phyloP scores from a whole-genome alignment of 2,329 filamentous ascomycete species.

The Paramyrothecium roridum region DNA sequence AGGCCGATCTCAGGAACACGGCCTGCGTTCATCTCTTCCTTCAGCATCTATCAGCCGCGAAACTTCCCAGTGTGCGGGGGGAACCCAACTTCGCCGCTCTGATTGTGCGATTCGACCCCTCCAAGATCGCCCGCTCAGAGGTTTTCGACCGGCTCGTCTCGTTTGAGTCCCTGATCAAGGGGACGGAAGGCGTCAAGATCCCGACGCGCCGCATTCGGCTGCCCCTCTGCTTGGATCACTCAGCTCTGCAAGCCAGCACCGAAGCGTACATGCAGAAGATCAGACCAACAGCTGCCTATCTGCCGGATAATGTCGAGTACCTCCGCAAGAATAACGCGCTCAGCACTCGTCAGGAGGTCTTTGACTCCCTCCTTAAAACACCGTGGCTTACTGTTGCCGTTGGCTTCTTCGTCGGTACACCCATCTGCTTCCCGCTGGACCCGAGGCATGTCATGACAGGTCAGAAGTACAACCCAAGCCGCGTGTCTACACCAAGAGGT shows the following conservation, averaged over 20 bases:
- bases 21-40: no score
- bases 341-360: no score
- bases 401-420: slow-evolving; percentile 34
- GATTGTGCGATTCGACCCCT: no score
- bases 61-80: no score
- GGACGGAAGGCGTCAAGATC: slow-evolving; percentile 12
- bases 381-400: no score
- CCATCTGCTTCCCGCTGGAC: slow-evolving; percentile 30
- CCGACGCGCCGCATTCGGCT: slow-evolving; percentile 27
- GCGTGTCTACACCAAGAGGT: slow-evolving; percentile 30
- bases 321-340: slow-evolving; percentile 31
- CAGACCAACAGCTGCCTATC: slow-evolving; percentile 58
- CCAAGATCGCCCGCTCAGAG: slow-evolving; percentile 29
- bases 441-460: slow-evolving; percentile 30
- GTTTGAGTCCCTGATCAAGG: slow-evolving; percentile 7
- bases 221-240: slow-evolving; percentile 35
- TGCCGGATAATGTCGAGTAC: slow-evolving; percentile 61
- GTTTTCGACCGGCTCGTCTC: slow-evolving; percentile 11
- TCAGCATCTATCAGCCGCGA: no score
- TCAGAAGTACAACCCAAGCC: slow-evolving; percentile 33
- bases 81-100: no score
- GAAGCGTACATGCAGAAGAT: slow-evolving; percentile 61
- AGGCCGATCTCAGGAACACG: no score
- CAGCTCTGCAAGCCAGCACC: slow-evolving; percentile 44
- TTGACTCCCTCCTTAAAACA: no score